Evolutionary conservation across 2,329 filamentous ascomycete species (phyloP), one percentile per base, ranked within the genome.

Genomic region (Apiospora saccharicola): DNA sequence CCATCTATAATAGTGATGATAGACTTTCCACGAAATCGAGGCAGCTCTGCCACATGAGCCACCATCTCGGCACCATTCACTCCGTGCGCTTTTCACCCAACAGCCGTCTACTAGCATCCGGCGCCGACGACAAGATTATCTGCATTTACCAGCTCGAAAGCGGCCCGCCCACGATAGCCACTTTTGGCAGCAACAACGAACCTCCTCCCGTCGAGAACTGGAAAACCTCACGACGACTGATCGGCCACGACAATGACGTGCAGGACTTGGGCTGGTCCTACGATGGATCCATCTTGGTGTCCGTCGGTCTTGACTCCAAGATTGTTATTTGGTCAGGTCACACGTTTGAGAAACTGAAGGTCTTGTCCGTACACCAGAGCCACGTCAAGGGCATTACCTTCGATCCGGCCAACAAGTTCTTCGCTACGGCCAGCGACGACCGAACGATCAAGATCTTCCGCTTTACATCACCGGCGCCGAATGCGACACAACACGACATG

Each of bases 351-450:
- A 98, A 97, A 85, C 88, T 99, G 76, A 98, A 98, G 88, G 96
- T 94, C 3, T 86, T 99, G 6, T 91, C 95, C 2, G 92, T 95
- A 72, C 96, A 99, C 82, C 94, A 97, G 81, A 98, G 95, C 81
- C 97, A 98, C 81, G 96, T 99, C 85, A 99, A 99, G 82, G 96
- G 97, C 74, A 97, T 99, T 78, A 98, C 96, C 0, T 99, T 99
- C 80, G 96, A 99, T 80, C 96, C 96, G 0, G 96, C 96, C 57
- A 98, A 98, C 85, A 99, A 98, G 81, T 99, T 98, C 86, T 99
- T 99, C 83, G 96, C 97, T 22, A 99, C 97, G 0, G 95, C 97
- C 2, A 98, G 95, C 83, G 96, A 99, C 81, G 96, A 99, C 82
- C 91, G 96, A 73, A 96, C 95, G 2, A 97, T 99, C 83, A 97